These are phyloP conservation scores for Pseudopyrenochaeta lycopersici DNA, from an alignment of 2,329 filamentous ascomycete species.

Conservation along the genomic window DNA sequence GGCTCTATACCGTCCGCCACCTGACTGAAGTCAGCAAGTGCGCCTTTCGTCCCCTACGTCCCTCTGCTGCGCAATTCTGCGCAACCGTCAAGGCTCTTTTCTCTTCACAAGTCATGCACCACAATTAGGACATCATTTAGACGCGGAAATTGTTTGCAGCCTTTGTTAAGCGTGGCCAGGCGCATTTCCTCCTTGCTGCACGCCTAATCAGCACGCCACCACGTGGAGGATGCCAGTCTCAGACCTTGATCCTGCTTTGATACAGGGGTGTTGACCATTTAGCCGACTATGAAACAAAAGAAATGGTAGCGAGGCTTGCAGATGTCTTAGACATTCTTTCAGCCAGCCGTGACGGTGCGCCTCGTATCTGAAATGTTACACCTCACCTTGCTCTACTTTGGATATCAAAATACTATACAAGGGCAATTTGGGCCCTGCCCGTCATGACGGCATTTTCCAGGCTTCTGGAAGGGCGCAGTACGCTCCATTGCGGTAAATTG, in stretches of 20 bases:
- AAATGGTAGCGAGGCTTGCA: neutral
- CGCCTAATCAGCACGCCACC: neutral
- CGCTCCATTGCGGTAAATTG: neutral
- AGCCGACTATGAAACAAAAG: neutral
- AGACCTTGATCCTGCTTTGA: neutral
- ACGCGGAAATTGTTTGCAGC: neutral
- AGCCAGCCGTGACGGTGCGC: neutral
- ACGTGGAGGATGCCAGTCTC: neutral
- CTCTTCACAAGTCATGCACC: neutral
- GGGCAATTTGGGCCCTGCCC: too few relatives aligned
- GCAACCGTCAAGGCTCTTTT: neutral
- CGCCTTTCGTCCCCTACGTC: neutral
- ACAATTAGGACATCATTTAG: neutral
- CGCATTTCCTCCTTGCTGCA: neutral
- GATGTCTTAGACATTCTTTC: neutral
- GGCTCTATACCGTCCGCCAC: neutral
- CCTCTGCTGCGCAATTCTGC: neutral
- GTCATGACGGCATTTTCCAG: neutral
- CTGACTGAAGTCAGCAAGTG: neutral
- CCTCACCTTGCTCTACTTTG: neutral
- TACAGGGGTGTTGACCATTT: slow-evolving; percentile 2
- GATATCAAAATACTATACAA: neutral
- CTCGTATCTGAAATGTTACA: neutral
- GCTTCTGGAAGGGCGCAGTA: neutral
- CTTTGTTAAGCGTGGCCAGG: neutral